Base-by-base conservation (phyloP, 495 filamentous ascomycete species). In the Rusavskia elegans region DNA sequence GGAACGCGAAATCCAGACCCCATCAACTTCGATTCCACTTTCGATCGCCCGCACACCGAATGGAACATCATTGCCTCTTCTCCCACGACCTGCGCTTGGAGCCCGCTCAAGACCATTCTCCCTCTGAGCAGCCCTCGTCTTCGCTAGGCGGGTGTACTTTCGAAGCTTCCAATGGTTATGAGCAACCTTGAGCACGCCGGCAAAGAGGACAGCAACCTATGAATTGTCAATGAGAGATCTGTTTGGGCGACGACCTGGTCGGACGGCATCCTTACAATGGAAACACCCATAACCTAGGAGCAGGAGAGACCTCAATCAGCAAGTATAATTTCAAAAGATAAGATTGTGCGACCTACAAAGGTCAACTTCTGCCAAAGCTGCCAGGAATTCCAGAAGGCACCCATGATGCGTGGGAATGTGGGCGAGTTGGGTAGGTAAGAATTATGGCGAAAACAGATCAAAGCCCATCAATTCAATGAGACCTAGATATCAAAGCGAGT, bases 31-130 rank as follows among this genome's bases (percentile, higher is more conserved):
- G 21, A 95, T 72, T 13, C 89, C 89, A 55, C 77, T 85, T 61
- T 98, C 84, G 29, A 98, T 75, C 16, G 90, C 89, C 59, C 84
- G 80, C 30, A 94, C 80, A 23, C 92, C 92, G 59, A 96, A 98
- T 3, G 87, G 89, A 45, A 94, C 76, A 14, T 86, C 80, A 50
- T 78, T 72, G 23, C 59, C 59, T 61, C 64, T 63, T 2, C 54
- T 41, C 14, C 62, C 68, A 59, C 66, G 66, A 59, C 59, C 48
- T 51, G 64, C 57, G 17, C 56, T 58, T 42, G 63, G 54, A 23
- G 19, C 17, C 2, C 44, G 44, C 29, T 66, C 54, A 42, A 61
- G 71, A 16, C 67, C 73, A 61, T 71, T 72, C 54, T 75, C 48
- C 17, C 61, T 64, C 51, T 77, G 71, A 5, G 68, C 71, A 61